Evolutionary conservation across 495 filamentous ascomycete species (phyloP).

Genomic region (Barbatosphaeria neglecta): DNA sequence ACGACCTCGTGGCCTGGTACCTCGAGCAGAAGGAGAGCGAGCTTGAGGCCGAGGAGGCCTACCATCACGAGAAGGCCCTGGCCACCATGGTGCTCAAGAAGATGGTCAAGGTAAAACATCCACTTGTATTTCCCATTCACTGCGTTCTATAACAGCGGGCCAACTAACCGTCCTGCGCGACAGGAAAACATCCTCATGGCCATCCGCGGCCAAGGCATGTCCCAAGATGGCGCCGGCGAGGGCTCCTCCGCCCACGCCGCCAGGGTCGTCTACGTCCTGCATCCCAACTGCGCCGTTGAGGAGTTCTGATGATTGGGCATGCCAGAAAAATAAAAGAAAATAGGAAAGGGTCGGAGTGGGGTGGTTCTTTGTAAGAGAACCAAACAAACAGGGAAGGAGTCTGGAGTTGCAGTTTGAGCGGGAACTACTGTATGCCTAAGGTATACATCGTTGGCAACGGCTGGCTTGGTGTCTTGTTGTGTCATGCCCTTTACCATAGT

Average conservation of each 20-base stretch:
- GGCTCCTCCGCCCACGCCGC: slow-evolving; percentile 25
- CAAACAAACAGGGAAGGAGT: too few species aligned
- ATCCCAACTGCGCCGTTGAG: slow-evolving; percentile 87
- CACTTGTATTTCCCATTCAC: background rate
- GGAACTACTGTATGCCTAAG: too few species aligned
- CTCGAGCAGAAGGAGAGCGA: slow-evolving; percentile 86
- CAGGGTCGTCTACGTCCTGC: slow-evolving; percentile 73
- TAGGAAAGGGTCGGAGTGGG: too few species aligned
- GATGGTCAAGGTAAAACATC: slow-evolving; percentile 77
- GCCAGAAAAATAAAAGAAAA: background rate
- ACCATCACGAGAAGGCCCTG: slow-evolving; percentile 62
- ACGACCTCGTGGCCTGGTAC: slow-evolving; percentile 83
- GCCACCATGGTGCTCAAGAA: slow-evolving; percentile 85
- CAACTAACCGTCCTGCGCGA: slow-evolving; percentile 5
- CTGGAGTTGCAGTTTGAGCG: too few species aligned
- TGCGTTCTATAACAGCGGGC: background rate
- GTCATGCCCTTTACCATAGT: too few species aligned
- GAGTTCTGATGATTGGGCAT: slow-evolving; percentile 15
- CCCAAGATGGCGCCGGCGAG: slow-evolving; percentile 40
- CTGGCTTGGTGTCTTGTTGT: too few species aligned
- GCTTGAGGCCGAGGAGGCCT: slow-evolving; percentile 65
- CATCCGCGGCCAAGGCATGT: slow-evolving; percentile 72
- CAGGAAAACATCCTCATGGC: slow-evolving; percentile 90
- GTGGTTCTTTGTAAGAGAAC: too few species aligned
- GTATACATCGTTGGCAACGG: too few species aligned